Evolutionary conservation across 768 basidiomycete species (phyloP).

Genomic region (Pleurotus pulmonarius): DNA sequence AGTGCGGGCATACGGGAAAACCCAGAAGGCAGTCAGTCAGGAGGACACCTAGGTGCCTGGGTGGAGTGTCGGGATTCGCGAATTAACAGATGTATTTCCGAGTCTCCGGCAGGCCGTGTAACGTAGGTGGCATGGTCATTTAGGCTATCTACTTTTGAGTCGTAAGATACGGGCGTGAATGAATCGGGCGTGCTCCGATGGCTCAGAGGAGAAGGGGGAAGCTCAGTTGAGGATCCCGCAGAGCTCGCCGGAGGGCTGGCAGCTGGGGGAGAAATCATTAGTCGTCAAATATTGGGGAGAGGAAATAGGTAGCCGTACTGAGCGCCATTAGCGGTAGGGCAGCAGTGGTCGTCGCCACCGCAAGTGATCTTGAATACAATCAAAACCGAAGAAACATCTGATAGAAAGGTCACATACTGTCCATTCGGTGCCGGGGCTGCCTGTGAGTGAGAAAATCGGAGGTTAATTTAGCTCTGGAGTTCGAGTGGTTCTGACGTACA

Average conservation of each 20-base stretch:
- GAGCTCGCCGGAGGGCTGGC: conserved; percentile 3
- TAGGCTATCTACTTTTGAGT: too few relatives aligned
- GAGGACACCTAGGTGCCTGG: too few relatives aligned
- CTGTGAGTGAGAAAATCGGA: background rate
- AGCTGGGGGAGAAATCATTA: background rate
- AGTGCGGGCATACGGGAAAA: too few relatives aligned
- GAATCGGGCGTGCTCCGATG: background rate
- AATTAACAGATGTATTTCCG: too few relatives aligned
- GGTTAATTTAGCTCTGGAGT: background rate
- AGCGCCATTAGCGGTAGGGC: conserved; percentile 1
- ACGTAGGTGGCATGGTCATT: too few relatives aligned
- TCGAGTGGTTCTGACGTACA: background rate
- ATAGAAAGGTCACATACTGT: background rate
- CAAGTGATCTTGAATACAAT: conserved; percentile 1
- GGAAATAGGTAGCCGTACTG: background rate
- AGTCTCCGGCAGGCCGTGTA: too few relatives aligned
- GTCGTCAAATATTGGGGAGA: background rate
- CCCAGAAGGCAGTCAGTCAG: too few relatives aligned
- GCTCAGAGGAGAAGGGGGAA: background rate
- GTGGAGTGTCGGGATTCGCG: too few relatives aligned
- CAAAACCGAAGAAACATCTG: background rate
- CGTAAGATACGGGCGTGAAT: too few relatives aligned
- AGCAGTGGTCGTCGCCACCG: background rate
- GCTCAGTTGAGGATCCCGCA: background rate
- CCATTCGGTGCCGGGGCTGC: conserved; percentile 3